phyloP scores from a whole-genome alignment of 2,329 filamentous ascomycete species.

The Claviceps purpurea region DNA sequence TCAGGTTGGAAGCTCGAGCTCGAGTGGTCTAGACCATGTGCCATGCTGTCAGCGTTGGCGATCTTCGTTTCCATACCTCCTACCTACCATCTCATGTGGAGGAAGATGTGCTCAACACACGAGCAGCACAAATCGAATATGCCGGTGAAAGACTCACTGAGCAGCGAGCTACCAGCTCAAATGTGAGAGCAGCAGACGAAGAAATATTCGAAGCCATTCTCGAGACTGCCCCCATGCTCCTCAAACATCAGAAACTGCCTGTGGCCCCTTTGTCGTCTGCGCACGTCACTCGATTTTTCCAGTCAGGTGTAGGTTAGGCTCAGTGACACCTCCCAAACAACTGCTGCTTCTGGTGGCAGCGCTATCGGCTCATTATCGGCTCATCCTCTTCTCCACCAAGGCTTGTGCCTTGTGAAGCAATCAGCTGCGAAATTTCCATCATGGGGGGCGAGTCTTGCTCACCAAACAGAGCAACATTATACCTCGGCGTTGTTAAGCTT shows the following conservation, averaged over 20 bases:
- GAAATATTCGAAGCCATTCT: conserved; percentile 39
- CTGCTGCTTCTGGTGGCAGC: background rate
- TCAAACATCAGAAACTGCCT: background rate
- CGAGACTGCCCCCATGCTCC: conserved; percentile 18
- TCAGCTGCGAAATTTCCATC: conserved; percentile 18
- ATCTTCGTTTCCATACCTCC: background rate
- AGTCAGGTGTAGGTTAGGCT: conserved; percentile 3
- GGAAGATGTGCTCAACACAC: background rate
- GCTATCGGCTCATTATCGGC: conserved; percentile 10
- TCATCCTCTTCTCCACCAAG: conserved; percentile 12
- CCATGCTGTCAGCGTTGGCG: background rate
- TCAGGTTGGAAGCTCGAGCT: conserved; percentile 77
- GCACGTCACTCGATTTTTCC: conserved; percentile 5
- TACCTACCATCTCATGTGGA: background rate
- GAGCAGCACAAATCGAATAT: background rate
- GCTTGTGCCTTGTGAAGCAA: background rate
- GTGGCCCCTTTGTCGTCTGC: background rate
- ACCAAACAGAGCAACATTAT: conserved; percentile 4
- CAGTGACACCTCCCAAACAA: background rate
- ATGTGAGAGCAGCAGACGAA: conserved; percentile 55
- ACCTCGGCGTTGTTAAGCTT: conserved; percentile 16
- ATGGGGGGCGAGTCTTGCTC: conserved; percentile 1
- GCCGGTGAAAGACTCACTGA: conserved; percentile 45
- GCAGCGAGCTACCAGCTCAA: conserved; percentile 65
- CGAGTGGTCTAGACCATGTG: conserved; percentile 59